Conservation (phyloP, 106 monocot species). For the Amphibolis antarctica region DNA sequence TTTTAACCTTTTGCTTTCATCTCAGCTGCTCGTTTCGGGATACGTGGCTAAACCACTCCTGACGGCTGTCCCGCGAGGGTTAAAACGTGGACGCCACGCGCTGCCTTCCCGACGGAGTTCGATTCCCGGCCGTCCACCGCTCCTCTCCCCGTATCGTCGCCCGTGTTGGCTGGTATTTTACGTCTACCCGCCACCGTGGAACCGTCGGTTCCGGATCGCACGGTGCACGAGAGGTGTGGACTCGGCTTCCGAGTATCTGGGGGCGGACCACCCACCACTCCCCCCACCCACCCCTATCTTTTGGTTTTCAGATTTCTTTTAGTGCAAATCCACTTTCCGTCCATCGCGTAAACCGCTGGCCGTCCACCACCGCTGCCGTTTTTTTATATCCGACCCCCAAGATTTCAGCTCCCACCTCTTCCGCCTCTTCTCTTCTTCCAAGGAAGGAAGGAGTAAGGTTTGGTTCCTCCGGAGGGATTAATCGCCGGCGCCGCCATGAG, state of each 20-base stretch:
- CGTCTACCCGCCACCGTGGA: background rate
- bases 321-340: conserved; percentile 1
- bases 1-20: background rate
- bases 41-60: background rate
- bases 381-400: background rate
- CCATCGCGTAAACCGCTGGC: conserved; percentile 5
- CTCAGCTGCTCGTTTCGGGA: background rate
- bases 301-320: background rate
- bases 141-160: too few species aligned
- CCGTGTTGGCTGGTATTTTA: too few species aligned
- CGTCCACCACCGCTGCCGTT: background rate
- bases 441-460: too few species aligned
- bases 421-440: background rate
- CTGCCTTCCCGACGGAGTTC: background rate
- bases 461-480: background rate
- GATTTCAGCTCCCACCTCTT: background rate
- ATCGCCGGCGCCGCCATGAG: conserved; percentile 1
- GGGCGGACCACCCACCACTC: too few species aligned
- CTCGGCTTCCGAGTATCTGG: too few species aligned
- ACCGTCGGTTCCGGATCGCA: too few species aligned
- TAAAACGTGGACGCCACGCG: conserved; percentile 6
- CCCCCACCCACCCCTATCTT: background rate
- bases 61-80: too few species aligned
- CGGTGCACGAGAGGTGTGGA: too few species aligned
- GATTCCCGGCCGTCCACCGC: too few species aligned